phyloP scores from a whole-genome alignment of 441 rosid genomes.

The Syzygium syzygioides region DNA sequence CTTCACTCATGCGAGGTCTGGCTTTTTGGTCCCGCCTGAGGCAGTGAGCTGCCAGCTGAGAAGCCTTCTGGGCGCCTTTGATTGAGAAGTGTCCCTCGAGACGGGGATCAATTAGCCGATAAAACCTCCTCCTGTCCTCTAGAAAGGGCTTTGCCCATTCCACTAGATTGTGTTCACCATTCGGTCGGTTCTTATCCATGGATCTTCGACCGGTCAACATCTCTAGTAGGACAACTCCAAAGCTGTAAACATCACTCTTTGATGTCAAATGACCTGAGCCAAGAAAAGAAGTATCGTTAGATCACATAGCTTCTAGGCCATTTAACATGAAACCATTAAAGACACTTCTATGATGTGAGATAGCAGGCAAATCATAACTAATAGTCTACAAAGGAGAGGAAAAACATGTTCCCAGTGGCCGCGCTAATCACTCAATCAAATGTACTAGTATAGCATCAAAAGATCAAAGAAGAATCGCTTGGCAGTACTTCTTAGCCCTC shows the following conservation, averaged over 20 bases:
- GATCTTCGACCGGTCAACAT: conserved; percentile 70
- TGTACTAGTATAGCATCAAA: background rate
- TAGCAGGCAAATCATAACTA: background rate
- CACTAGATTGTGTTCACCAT: conserved; percentile 63
- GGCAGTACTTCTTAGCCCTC: background rate
- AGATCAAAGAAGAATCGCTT: background rate
- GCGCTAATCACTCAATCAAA: background rate
- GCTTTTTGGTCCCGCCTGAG: conserved; percentile 64
- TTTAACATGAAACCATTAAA: background rate
- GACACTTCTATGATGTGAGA: background rate
- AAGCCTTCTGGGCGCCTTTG: conserved; percentile 61
- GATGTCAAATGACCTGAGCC: conserved; percentile 54
- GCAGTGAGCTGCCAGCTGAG: conserved; percentile 57
- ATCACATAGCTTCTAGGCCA: background rate
- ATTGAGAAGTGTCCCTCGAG: conserved; percentile 67
- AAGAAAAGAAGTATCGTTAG: background rate
- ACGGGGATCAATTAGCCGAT: conserved; percentile 51
- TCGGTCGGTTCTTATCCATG: conserved; percentile 65
- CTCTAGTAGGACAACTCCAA: conserved; percentile 69
- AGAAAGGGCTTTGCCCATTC: conserved; percentile 73
- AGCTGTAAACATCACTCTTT: conserved; percentile 72
- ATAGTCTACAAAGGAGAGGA: background rate
- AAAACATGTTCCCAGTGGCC: background rate
- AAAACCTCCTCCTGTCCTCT: conserved; percentile 48
- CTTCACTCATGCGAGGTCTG: conserved; percentile 67